Percentiles rank a stretch among this genome's conserved stretches.
phyloP scores from a whole-genome alignment of 2,329 filamentous ascomycete genomes.

The Neofusicoccum parvum region DNA sequence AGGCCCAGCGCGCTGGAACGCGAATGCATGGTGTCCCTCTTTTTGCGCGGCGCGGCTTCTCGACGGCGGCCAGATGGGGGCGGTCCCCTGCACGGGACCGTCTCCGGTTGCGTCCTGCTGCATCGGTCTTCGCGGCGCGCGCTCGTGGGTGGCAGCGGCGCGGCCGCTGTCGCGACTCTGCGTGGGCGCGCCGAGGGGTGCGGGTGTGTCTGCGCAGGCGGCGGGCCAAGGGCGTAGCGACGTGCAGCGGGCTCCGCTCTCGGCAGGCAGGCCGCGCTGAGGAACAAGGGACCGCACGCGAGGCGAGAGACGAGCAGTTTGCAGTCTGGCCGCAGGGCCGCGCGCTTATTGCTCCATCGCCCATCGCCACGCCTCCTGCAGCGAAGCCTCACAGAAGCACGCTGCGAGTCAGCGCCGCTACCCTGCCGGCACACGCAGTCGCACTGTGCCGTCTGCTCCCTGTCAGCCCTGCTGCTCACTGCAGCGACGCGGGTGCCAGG shows the following conservation, averaged over 20 bases:
- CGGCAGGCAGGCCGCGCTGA: too few species aligned
- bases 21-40: constrained; percentile 10
- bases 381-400: constrained; percentile 14
- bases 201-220: background rate
- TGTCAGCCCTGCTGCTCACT: constrained; percentile 18
- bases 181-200: too few species aligned
- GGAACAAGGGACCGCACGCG: too few species aligned
- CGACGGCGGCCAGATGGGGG: background rate
- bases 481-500: constrained; percentile 16
- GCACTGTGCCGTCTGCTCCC: constrained; percentile 17
- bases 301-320: too few species aligned
- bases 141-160: background rate
- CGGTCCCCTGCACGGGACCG: constrained; percentile 1
- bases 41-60: constrained; percentile 4
- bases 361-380: background rate
- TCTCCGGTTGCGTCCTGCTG: constrained; percentile 1
- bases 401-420: constrained; percentile 9
- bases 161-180: too few species aligned
- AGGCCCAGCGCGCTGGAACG: constrained; percentile 1
- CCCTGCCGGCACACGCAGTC: background rate
- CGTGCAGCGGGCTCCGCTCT: too few species aligned
- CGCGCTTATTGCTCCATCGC: background rate
- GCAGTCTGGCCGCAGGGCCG: background rate
- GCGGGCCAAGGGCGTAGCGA: too few species aligned
- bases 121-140: background rate